Evolutionary conservation across 1,284 basidiomycete species (phyloP), one percentile per base, ranked within the genome.

Genomic region (Puccinia polysora): DNA sequence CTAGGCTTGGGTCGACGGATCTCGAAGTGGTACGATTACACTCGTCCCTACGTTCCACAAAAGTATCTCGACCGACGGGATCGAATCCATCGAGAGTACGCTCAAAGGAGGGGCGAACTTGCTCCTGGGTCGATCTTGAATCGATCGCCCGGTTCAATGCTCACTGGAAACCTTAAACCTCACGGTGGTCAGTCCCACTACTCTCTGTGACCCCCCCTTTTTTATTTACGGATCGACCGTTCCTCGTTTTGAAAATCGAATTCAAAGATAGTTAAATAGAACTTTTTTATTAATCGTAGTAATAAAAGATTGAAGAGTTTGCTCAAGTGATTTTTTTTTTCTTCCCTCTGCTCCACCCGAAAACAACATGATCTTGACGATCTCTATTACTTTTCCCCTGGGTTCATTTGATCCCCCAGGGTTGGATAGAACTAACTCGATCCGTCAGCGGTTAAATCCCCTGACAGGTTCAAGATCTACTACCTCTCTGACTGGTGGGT

Each of bases 1-100:
- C 38, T 69, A 30, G 67, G 67, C 8, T 32, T 69, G 18, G 67
- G 67, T n/a, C 28, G 67, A 10, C 40, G 67, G 7, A 52, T 69
- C n/a, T 49, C 45, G 2, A 32, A 59, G 23, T 69, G 67, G 67
- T 25, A 28, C 32, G 40, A 62, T 43, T 43, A 23, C 34, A 53
- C 28, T 32, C 36, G 34, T 43, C 50, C 40, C 40, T 15, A n/a
- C 14, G 10, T 18, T n/a, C 23, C 6, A 47, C 20, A n/a, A 47
- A 43, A 55, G 52, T 23, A 67, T 40, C 34, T 40, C 20, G 38
- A 53, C 4, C 49, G 65, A 1, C 38, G 34, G 18, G 34, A 55
- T 38, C 8, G 40, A 14, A 56, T 67, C n/a, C 30, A 38, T n/a
- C 30, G 65, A 18, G 65, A 56, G 20, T 67, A 67, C 14, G 65